Base-by-base conservation (phyloP, 2,329 filamentous ascomycete species). In the Tympanopsis confertula region DNA sequence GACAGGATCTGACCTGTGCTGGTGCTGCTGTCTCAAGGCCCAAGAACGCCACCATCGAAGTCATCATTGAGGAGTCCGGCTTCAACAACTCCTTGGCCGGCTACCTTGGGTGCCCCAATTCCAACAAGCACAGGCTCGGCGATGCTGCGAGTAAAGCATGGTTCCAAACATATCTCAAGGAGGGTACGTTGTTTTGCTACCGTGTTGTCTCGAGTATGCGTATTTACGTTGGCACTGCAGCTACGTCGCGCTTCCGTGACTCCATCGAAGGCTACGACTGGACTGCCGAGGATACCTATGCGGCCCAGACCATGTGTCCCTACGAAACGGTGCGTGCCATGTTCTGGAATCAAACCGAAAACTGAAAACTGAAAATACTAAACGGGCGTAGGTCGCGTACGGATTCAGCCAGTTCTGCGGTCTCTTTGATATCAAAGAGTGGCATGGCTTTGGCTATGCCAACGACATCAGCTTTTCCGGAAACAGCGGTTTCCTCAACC, bases 401-500 rank as follows among this genome's bases (percentile, higher is more conserved):
- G 83, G 83, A 17, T 87, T 77, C 60, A 84, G 78, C 46, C 68
- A 66, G 7, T 88, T 84, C 61, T 88, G 83, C 51, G 63, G 74
- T 18, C 66, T 88, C 3, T 88, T 87, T 52, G 86, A 75, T 0
- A 84, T 79, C 45, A 65, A 78, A 15, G 83, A 88, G 51, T 88
- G 82, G 82, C 58, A 73, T 36, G 73, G 68, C 28, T 87, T 81
- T 50, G 77, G 78, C 40, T 88, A 88, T 56, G 71, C 71, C 3
- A 64, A 81, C 39, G 83, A 87, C 45, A 63, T 87, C 24, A 57
- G 52, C 20, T 87, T 84, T 48, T 65, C 73, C 10, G 77, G 74
- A 5, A 66, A 68, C 41, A 69, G 67, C 38, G 75, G 64, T 3
- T 83, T 82, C 51, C 69, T 72, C 28, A 78, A 74, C 4, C 76